Base-by-base conservation (phyloP, 225 moss, liverwort and hornwort species). In the Polytrichum commune region DNA sequence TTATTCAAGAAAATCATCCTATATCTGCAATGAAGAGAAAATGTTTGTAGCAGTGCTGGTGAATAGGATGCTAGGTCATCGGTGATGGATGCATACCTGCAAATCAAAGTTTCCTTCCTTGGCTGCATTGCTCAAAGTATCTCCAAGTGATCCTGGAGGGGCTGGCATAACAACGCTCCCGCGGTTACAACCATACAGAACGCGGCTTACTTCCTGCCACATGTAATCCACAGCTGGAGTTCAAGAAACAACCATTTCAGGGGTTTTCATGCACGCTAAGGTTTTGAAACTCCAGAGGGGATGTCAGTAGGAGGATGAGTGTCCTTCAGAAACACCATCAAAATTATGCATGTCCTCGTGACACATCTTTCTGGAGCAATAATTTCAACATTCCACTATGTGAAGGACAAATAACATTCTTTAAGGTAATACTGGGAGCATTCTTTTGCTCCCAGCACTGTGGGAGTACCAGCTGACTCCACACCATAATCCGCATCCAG, bases 131-230 rank as follows among this genome's bases (percentile, higher is more conserved):
- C 56, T 29, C 54, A 84, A 62, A 13, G n/a, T 46, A 20, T 56
- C 56, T 26, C 19, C 57, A 16, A 53, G 5, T 33, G 73, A 2
- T 6, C 53, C 67, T 19, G 84, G 78, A 18, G 60, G 71, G 18
- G 27, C 35, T n/a, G 71, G 46, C 27, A 46, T 54, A 38, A 88
- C 79, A 18, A 72, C 74, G 54, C 55, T 69, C 32, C 84, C 84
- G 46, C 55, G 76, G 64, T 88, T 88, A 82, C 78, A 82, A 25
- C 88, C 88, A 30, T 85, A 88, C 73, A 88, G 60, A 23, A 88
- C 80, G 25, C 88, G 88, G 66, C 78, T 82, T 66, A 88, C 88
- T 75, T 88, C 84, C 88, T 88, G 74, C 61, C 58, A 62, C 55
- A 29, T 30, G 25, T 7, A n/a, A 4, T 29, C 7, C 65, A 27